Conservation (phyloP, 768 basidiomycete genomes). For the Termitomyces sp. region DNA sequence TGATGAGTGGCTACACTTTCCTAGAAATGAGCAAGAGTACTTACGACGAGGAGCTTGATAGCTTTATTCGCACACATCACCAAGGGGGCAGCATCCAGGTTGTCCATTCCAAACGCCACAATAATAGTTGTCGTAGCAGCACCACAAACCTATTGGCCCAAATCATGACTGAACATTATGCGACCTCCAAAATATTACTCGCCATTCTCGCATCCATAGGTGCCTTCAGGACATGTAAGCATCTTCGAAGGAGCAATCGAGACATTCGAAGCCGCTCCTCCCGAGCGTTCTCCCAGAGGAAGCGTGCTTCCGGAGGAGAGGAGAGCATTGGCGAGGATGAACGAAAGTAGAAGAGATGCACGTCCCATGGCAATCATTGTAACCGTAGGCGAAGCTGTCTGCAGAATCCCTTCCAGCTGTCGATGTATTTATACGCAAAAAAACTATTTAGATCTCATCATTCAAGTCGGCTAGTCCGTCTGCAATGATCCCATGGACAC, state of each 20-base stretch:
- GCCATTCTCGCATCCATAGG: not conserved
- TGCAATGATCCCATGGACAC: not conserved
- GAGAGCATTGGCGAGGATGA: not conserved
- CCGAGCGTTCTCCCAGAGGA: not conserved
- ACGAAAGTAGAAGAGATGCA: not conserved
- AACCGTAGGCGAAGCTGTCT: not conserved
- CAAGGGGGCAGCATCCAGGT: not conserved
- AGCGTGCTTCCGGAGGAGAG: not conserved
- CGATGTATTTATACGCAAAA: not conserved
- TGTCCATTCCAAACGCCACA: not conserved
- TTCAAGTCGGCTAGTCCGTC: not conserved
- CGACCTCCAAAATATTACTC: not conserved
- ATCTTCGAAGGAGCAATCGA: not conserved
- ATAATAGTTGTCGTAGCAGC: not conserved
- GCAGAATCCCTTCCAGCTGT: not conserved
- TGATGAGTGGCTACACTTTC: not conserved
- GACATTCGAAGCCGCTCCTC: not conserved
- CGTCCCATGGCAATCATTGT: not conserved
- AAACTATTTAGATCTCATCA: not conserved
- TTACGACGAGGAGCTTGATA: not conserved
- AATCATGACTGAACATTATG: not conserved
- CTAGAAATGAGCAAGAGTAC: not conserved
- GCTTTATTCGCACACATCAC: not conserved
- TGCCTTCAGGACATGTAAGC: not conserved
- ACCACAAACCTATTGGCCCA: not conserved